Evolutionary conservation across 495 filamentous ascomycete species (phyloP).

Genomic region (Halenospora varia): DNA sequence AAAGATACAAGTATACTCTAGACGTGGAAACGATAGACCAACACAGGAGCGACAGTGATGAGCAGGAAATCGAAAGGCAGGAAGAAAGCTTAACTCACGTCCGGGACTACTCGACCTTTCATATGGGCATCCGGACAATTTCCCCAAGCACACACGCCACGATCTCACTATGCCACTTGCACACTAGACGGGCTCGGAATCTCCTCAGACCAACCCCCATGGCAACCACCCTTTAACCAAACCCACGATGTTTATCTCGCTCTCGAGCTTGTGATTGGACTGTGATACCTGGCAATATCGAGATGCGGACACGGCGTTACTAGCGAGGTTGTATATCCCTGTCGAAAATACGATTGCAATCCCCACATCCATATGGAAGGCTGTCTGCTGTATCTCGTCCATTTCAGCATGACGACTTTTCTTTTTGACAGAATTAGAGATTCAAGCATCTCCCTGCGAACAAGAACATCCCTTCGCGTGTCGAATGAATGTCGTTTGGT

Average conservation of each 20-base stretch:
- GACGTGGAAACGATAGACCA: not conserved
- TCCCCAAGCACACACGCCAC: not conserved
- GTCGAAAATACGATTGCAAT: no score
- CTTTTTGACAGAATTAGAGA: not conserved
- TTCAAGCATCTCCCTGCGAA: no score
- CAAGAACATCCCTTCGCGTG: no score
- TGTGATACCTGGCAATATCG: not conserved
- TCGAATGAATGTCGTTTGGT: no score
- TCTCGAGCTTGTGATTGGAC: not conserved
- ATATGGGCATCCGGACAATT: conserved; percentile 12
- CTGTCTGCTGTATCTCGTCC: not conserved
- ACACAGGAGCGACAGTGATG: not conserved
- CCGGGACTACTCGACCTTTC: not conserved
- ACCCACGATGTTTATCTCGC: not conserved
- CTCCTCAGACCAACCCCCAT: not conserved
- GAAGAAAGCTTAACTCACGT: no score
- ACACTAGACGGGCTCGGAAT: not conserved
- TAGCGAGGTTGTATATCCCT: not conserved
- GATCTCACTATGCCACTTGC: not conserved
- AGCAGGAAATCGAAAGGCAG: no score
- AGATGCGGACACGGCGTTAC: not conserved
- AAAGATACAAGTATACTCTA: not conserved
- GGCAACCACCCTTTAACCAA: not conserved
- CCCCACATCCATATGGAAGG: no score
- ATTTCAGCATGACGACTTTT: not conserved